These are phyloP conservation scores for Diaporthe batatas DNA, from an alignment of 2,329 filamentous ascomycete genomes.

Conservation along the genomic window DNA sequence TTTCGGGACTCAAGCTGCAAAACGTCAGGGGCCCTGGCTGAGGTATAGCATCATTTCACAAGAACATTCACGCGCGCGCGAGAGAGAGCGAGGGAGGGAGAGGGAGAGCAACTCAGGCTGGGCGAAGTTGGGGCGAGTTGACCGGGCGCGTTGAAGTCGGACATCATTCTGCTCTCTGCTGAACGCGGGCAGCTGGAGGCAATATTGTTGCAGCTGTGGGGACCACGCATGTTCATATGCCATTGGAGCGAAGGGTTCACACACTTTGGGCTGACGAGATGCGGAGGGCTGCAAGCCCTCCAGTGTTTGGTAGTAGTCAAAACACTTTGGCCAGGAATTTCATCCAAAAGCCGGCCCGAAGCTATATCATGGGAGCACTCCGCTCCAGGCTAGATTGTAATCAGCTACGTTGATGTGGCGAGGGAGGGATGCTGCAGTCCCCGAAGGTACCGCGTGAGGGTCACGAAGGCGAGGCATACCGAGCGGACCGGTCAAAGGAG, in stretches of 20 bases:
- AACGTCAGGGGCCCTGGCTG: background rate
- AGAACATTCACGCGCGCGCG: background rate
- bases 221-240: background rate
- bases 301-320: too few species aligned
- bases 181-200: background rate
- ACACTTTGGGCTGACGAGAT: background rate
- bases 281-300: background rate
- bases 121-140: background rate
- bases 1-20: background rate
- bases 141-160: background rate
- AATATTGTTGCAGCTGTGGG: background rate
- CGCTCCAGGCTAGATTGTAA: background rate
- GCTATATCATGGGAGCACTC: too few species aligned
- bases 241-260: background rate
- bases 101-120: background rate
- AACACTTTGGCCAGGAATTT: background rate
- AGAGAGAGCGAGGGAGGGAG: too few species aligned
- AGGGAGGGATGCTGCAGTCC: background rate
- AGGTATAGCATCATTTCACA: background rate
- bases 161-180: background rate
- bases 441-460: background rate
- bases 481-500: background rate
- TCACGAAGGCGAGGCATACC: background rate
- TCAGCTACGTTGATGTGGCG: background rate
- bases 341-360: background rate